phyloP scores from a whole-genome alignment of 352 stramenopile genomes.

The Globisporangium ultimum region DNA sequence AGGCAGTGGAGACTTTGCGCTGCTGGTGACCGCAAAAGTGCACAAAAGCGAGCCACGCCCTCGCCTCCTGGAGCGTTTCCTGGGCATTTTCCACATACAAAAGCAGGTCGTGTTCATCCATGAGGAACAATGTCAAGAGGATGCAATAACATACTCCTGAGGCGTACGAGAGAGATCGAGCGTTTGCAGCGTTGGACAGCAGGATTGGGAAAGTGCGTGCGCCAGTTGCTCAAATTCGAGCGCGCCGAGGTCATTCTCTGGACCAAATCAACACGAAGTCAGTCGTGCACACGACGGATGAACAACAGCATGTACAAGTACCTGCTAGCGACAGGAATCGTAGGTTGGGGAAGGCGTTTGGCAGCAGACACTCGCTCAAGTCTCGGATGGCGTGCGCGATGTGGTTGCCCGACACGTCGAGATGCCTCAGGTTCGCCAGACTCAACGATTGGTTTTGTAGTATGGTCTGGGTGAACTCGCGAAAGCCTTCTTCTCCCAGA shows the following conservation, averaged over 20 bases:
- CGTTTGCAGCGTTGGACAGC: constrained; percentile 23
- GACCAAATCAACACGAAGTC: too few relatives aligned
- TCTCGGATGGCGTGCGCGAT: constrained; percentile 22
- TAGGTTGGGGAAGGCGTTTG: constrained; percentile 16
- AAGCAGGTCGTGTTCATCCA: too few relatives aligned
- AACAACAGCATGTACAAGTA: constrained; percentile 4
- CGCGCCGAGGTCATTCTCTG: constrained; percentile 33
- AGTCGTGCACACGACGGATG: not conserved
- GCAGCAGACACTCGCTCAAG: constrained; percentile 20
- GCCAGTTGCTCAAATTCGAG: constrained; percentile 34
- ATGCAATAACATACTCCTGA: not conserved
- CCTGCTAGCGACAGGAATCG: constrained; percentile 25
- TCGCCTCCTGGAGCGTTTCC: constrained; percentile 42
- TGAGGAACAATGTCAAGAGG: too few relatives aligned
- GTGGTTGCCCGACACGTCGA: constrained; percentile 34
- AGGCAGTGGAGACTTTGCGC: constrained; percentile 29
- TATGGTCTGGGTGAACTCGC: constrained; percentile 5
- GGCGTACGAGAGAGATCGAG: constrained; percentile 38
- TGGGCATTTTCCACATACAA: constrained; percentile 5
- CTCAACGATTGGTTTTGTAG: too few relatives aligned
- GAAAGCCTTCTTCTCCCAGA: constrained; percentile 24
- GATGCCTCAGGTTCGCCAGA: constrained; percentile 10
- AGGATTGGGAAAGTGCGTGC: constrained; percentile 16
- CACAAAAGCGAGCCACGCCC: constrained; percentile 36
- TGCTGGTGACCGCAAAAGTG: constrained; percentile 32